phyloP scores from a whole-genome alignment of 202 grass and related monocot species.

The Panicum virgatum region DNA sequence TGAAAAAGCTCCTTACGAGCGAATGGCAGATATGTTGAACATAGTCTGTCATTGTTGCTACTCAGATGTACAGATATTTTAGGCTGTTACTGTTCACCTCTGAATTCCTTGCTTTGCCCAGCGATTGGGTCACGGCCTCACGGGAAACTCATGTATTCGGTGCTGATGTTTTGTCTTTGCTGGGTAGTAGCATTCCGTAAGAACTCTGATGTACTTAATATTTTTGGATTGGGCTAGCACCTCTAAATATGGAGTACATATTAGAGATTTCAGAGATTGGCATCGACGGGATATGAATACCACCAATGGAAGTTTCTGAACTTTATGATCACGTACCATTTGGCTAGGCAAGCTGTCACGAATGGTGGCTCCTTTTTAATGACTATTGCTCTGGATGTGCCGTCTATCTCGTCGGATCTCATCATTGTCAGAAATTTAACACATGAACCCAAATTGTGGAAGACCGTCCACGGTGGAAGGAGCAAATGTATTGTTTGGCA shows the following conservation, averaged over 20 bases:
- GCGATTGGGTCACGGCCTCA: background rate
- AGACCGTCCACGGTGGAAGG: too few species aligned
- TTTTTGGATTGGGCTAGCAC: background rate
- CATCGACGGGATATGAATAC: background rate
- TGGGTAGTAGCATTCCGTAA: background rate
- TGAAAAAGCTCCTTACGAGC: too few species aligned
- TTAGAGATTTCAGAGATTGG: background rate
- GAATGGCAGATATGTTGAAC: background rate
- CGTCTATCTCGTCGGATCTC: constrained; percentile 3
- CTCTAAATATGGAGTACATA: background rate
- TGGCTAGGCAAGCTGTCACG: constrained; percentile 20
- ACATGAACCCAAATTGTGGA: background rate
- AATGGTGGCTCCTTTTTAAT: background rate
- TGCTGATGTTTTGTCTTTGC: background rate
- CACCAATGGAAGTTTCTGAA: background rate
- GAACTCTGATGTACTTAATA: background rate
- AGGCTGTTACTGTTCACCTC: too few species aligned
- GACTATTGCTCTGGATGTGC: background rate
- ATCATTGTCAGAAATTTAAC: background rate
- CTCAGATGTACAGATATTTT: background rate
- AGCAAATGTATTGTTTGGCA: too few species aligned
- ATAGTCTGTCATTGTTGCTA: background rate
- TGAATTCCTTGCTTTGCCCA: background rate
- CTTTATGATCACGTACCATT: background rate
- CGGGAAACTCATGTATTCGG: background rate